phyloP scores from a whole-genome alignment of 495 filamentous ascomycete genomes.

The Chaetomium fimeti region DNA sequence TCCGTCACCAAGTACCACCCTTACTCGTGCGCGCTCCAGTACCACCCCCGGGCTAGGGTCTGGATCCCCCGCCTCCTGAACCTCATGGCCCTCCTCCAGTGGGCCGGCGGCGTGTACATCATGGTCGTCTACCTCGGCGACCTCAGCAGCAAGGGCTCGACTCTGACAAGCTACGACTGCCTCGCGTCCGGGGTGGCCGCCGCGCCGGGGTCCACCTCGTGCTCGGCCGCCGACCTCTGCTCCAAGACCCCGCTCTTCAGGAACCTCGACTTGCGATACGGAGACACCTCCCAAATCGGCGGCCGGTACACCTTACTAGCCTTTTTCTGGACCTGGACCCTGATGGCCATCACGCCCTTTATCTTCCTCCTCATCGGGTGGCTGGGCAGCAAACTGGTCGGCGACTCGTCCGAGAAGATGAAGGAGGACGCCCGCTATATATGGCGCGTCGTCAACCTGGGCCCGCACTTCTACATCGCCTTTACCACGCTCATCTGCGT shows the following conservation, averaged over 20 bases:
- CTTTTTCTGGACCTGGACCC: neutral
- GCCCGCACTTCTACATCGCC: neutral
- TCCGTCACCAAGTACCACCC: neutral
- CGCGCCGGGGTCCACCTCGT: conserved; percentile 3
- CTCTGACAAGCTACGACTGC: neutral
- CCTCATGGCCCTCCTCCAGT: neutral
- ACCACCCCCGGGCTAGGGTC: neutral
- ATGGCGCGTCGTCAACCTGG: neutral
- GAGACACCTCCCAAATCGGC: neutral
- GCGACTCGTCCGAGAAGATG: neutral
- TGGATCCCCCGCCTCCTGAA: neutral
- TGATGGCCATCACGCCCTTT: neutral
- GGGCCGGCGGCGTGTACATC: neutral
- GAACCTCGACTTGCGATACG: neutral
- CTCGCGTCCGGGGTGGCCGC: neutral
- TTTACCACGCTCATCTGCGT: neutral
- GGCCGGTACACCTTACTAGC: neutral
- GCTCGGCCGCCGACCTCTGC: neutral
- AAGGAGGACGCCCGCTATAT: neutral
- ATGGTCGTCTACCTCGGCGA: neutral
- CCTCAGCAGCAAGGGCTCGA: neutral
- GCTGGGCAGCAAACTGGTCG: neutral
- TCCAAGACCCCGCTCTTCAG: neutral
- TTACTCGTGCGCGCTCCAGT: neutral
- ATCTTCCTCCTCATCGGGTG: neutral